Evolutionary conservation across 257 asterid genomes (phyloP).

Genomic region (Lithospermum erythrorhizon): DNA sequence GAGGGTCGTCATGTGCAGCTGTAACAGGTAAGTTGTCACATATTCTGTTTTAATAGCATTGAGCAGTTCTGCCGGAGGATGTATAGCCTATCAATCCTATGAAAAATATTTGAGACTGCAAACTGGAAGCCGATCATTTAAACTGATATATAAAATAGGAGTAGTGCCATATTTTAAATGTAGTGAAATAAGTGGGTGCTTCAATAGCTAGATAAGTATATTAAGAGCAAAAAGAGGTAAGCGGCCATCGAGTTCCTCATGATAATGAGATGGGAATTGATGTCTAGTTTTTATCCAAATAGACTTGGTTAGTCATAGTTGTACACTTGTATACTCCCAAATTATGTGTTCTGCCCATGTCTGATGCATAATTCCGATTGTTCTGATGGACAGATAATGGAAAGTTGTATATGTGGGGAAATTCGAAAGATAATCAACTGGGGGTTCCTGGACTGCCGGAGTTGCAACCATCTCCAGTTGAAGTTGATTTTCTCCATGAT

Average conservation of each 20-base stretch:
- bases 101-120: neutral
- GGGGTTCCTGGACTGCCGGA: constrained; percentile 84
- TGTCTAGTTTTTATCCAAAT: too few relatives aligned
- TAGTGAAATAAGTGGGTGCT: too few relatives aligned
- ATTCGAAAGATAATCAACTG: constrained; percentile 64
- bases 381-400: constrained; percentile 44
- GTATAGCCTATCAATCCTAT: too few relatives aligned
- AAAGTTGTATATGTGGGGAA: constrained; percentile 90
- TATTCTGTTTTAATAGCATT: neutral
- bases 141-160: too few relatives aligned
- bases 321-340: neutral
- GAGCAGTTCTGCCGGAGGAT: too few relatives aligned
- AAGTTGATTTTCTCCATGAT: constrained; percentile 67
- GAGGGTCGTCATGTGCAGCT: constrained; percentile 95
- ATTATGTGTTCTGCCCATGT: neutral
- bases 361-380: constrained; percentile 3
- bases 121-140: too few relatives aligned
- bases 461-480: constrained; percentile 59
- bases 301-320: neutral
- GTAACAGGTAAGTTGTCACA: constrained; percentile 50
- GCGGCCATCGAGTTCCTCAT: too few relatives aligned
- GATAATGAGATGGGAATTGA: too few relatives aligned
- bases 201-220: too few relatives aligned
- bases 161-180: too few relatives aligned
- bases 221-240: too few relatives aligned